Percentiles rank a stretch among this genome's conserved stretches.
Evolutionary conservation across 306 rosid species (phyloP).

Genomic region (Dryas drummondii): DNA sequence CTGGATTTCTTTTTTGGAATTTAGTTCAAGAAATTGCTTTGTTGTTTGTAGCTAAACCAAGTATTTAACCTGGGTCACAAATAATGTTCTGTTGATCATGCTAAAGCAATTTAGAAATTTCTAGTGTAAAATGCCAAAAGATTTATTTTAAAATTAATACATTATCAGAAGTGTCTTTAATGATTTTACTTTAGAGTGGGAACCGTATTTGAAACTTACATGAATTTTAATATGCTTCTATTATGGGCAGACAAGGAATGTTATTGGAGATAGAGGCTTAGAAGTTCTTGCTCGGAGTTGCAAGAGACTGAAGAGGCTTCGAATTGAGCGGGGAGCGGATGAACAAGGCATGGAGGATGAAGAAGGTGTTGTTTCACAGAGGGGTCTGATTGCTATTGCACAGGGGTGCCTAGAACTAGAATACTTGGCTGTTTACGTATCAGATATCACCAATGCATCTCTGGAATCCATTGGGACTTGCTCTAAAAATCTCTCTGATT

Average conservation of each 20-base stretch:
- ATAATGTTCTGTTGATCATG: not conserved
- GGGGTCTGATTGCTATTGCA: conserved; percentile 84
- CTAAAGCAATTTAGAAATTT: not conserved
- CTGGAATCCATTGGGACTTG: conserved; percentile 68
- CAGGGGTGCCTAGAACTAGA: conserved; percentile 89
- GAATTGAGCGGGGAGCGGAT: conserved; percentile 93
- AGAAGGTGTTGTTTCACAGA: conserved; percentile 87
- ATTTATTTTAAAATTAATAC: not conserved
- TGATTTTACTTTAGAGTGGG: conserved; percentile 13
- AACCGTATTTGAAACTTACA: conserved; percentile 16
- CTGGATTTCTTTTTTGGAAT: too few relatives aligned
- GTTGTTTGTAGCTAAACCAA: not conserved
- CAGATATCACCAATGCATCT: conserved; percentile 76
- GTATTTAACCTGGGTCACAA: not conserved
- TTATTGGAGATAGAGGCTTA: conserved; percentile 92
- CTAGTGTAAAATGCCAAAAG: not conserved
- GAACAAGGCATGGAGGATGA: conserved; percentile 90
- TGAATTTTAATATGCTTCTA: conserved; percentile 19
- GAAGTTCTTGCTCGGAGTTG: conserved; percentile 81
- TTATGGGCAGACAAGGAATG: conserved; percentile 80
- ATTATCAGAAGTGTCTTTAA: conserved; percentile 3
- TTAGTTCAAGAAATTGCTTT: not conserved
- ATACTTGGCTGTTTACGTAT: conserved; percentile 84
- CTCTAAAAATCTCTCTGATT: conserved; percentile 77
- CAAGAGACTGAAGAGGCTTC: conserved; percentile 72